A percentile compares a stretch with the other conserved stretches of the same genome.
These are phyloP conservation scores for Tylopilus plumbeoviolaceoides DNA, from an alignment of 768 basidiomycete genomes.

Conservation along the genomic window DNA sequence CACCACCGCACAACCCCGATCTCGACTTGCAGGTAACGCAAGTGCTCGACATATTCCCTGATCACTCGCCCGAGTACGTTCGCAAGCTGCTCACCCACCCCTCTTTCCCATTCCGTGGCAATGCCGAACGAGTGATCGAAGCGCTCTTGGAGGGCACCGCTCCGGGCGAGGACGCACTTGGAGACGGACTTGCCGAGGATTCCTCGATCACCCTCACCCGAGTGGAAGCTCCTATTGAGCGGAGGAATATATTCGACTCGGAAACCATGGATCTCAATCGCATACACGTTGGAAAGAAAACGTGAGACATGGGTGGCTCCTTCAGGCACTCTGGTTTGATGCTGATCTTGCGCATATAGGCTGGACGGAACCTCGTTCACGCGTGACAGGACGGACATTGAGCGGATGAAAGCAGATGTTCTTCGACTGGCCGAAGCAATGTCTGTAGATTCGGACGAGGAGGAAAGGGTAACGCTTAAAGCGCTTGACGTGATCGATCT, in stretches of 20 bases:
- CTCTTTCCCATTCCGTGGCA: slow-evolving; percentile 45
- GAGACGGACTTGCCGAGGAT: slow-evolving; percentile 3
- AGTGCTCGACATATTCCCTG: slow-evolving; percentile 74
- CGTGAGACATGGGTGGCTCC: slow-evolving; percentile 34
- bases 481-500: slow-evolving; percentile 34
- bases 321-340: not conserved
- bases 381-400: slow-evolving; percentile 57
- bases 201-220: not conserved
- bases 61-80: slow-evolving; percentile 53
- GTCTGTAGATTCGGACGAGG: slow-evolving; percentile 63
- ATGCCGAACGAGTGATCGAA: slow-evolving; percentile 59
- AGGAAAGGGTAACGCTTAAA: slow-evolving; percentile 34
- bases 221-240: slow-evolving; percentile 32
- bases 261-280: slow-evolving; percentile 61
- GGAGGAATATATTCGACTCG: slow-evolving; percentile 75
- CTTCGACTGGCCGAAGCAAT: slow-evolving; percentile 69
- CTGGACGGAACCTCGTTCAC: slow-evolving; percentile 43
- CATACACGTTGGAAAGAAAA: slow-evolving; percentile 63
- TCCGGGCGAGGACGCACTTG: slow-evolving; percentile 34
- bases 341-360: slow-evolving; percentile 27
- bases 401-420: slow-evolving; percentile 80
- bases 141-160: slow-evolving; percentile 76
- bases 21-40: slow-evolving; percentile 60
- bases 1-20: slow-evolving; percentile 33
- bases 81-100: slow-evolving; percentile 50